Evolutionary conservation across 2,329 filamentous ascomycete genomes (phyloP).

Genomic region (Teratosphaeria zuluensis): DNA sequence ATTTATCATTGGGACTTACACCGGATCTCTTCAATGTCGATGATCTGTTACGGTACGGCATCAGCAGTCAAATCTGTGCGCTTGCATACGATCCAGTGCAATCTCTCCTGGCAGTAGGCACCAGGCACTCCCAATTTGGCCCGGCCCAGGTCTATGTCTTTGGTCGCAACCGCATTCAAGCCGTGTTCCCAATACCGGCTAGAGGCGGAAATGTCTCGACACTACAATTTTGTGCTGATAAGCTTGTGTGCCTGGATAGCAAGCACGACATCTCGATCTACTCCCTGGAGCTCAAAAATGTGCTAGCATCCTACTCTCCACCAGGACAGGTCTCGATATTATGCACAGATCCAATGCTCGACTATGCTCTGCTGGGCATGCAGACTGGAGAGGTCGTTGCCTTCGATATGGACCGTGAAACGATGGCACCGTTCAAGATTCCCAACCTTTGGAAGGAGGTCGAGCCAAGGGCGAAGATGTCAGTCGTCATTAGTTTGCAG

Average conservation of each 20-base stretch:
- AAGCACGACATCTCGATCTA: constrained; percentile 80
- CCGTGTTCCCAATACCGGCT: constrained; percentile 60
- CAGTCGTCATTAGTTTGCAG: constrained; percentile 64
- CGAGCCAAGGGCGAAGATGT: constrained; percentile 56
- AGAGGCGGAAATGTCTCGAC: constrained; percentile 60
- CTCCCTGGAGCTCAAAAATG: constrained; percentile 61
- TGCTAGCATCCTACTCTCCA: constrained; percentile 61
- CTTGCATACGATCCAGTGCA: constrained; percentile 90
- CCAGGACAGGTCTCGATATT: constrained; percentile 67
- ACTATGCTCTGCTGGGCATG: constrained; percentile 78
- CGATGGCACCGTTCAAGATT: constrained; percentile 66
- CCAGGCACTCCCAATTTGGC: constrained; percentile 76
- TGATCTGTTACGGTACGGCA: constrained; percentile 69
- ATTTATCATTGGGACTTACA: constrained; percentile 72
- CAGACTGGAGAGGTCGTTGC: constrained; percentile 65
- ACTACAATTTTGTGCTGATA: constrained; percentile 77
- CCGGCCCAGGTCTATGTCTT: constrained; percentile 82
- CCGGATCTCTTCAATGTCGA: constrained; percentile 73
- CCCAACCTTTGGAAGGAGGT: constrained; percentile 77
- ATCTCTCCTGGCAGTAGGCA: constrained; percentile 85
- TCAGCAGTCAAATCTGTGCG: constrained; percentile 58
- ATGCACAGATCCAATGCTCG: constrained; percentile 77
- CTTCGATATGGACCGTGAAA: constrained; percentile 83
- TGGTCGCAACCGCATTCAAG: constrained; percentile 71
- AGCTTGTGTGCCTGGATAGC: constrained; percentile 72